These are phyloP conservation scores for Arabidopsis arenosa DNA, from an alignment of 345 rosid species.

Conservation along the genomic window DNA sequence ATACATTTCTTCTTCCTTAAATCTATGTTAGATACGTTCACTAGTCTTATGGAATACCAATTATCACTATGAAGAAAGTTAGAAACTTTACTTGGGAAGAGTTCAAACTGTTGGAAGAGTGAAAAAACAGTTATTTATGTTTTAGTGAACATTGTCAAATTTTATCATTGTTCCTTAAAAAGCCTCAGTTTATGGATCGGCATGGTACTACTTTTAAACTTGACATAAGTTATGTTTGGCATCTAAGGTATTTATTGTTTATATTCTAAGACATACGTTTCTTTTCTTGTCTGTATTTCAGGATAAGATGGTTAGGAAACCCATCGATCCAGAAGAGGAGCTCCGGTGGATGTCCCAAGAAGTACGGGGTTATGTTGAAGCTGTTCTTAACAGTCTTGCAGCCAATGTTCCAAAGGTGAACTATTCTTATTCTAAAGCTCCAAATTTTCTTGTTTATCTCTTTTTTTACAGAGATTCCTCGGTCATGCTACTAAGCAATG, in stretches of 20 bases:
- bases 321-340: constrained; percentile 98
- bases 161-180: not conserved
- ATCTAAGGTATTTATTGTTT: not conserved
- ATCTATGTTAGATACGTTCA: constrained; percentile 11
- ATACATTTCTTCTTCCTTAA: not conserved
- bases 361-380: constrained; percentile 99
- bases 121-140: constrained; percentile 1
- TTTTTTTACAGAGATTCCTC: constrained; percentile 5
- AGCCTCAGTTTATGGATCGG: constrained; percentile 11
- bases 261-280: not conserved
- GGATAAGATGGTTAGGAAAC: constrained; percentile 94
- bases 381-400: constrained; percentile 98
- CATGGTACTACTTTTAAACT: not conserved
- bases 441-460: constrained; percentile 1
- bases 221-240: constrained; percentile 13
- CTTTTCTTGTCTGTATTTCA: constrained; percentile 39
- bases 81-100: not conserved
- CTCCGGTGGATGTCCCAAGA: constrained; percentile 99
- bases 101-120: constrained; percentile 10
- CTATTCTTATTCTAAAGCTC: constrained; percentile 27
- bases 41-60: not conserved
- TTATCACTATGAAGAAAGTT: constrained; percentile 7
- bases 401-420: constrained; percentile 97
- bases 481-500: constrained; percentile 27
- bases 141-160: constrained; percentile 11